These are phyloP conservation scores for Sarocladium brachiariae DNA, from an alignment of 2,329 filamentous ascomycete genomes.

Conservation along the genomic window DNA sequence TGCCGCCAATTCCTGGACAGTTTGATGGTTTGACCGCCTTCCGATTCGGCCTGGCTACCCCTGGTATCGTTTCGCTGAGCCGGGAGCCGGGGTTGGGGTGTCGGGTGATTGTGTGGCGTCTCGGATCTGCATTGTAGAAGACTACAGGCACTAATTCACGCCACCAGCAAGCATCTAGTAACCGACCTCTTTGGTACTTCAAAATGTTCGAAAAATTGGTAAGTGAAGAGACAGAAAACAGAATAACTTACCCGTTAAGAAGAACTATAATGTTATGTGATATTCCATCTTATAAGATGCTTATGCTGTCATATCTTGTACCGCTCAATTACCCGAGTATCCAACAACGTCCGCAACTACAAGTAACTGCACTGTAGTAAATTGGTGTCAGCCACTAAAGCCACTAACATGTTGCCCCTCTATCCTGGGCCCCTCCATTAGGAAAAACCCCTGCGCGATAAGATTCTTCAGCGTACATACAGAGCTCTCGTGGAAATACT, in stretches of 20 bases:
- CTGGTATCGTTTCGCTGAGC: not conserved
- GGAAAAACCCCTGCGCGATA: not conserved
- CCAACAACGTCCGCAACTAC: too few species aligned
- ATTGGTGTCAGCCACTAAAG: not conserved
- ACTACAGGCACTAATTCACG: not conserved
- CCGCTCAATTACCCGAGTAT: too few species aligned
- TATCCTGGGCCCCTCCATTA: constrained; percentile 11
- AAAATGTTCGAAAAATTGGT: too few species aligned
- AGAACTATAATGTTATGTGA: too few species aligned
- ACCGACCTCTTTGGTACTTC: too few species aligned
- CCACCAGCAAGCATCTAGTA: not conserved
- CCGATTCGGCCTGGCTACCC: not conserved
- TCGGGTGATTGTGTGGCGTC: not conserved
- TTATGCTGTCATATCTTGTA: too few species aligned
- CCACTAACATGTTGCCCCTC: constrained; percentile 12
- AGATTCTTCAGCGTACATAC: not conserved
- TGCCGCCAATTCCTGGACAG: not conserved
- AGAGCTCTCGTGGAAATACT: not conserved
- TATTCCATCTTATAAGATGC: too few species aligned
- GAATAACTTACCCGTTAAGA: too few species aligned
- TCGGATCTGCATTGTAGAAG: not conserved
- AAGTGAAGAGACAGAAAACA: too few species aligned
- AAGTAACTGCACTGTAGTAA: too few species aligned
- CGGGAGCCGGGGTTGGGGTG: constrained; percentile 1
- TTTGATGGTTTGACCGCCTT: constrained; percentile 7